A percentile compares a stretch with the other conserved stretches of the same genome.
These are phyloP conservation scores for Cubamyces lactineus DNA, from an alignment of 768 basidiomycete genomes.

Conservation along the genomic window DNA sequence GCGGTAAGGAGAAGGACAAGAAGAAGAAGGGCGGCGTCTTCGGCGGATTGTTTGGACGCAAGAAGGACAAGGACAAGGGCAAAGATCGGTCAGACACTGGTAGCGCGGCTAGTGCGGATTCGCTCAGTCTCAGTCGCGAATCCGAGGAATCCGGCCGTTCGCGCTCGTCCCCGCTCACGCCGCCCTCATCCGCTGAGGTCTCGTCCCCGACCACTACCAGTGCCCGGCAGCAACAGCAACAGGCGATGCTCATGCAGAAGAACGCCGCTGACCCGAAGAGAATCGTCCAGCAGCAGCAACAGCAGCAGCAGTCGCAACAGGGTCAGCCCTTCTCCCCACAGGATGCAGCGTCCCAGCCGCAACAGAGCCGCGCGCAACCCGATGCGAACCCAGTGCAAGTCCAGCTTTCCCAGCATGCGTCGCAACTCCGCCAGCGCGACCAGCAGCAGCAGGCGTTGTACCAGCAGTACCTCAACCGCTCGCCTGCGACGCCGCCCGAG, in stretches of 20 bases:
- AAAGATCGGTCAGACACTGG: slow-evolving; percentile 58
- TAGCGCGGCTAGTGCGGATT: slow-evolving; percentile 53
- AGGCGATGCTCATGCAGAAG: slow-evolving; percentile 52
- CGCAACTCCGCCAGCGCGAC: slow-evolving; percentile 81
- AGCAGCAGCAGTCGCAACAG: slow-evolving; percentile 29
- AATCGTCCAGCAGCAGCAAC: slow-evolving; percentile 18
- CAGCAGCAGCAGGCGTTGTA: slow-evolving; percentile 88
- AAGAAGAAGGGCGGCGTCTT: slow-evolving; percentile 79
- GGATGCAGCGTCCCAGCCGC: neutral
- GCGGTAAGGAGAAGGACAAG: slow-evolving; percentile 47
- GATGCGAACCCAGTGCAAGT: slow-evolving; percentile 36
- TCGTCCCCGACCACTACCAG: slow-evolving; percentile 55
- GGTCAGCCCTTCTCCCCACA: slow-evolving; percentile 9
- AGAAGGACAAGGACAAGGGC: slow-evolving; percentile 71
- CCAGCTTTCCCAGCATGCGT: slow-evolving; percentile 61
- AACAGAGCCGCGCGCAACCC: slow-evolving; percentile 26
- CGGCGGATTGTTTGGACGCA: slow-evolving; percentile 71
- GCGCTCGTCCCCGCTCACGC: slow-evolving; percentile 29
- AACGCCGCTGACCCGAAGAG: slow-evolving; percentile 23
- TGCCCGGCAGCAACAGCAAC: slow-evolving; percentile 65
- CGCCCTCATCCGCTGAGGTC: slow-evolving; percentile 28
- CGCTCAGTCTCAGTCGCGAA: slow-evolving; percentile 36
- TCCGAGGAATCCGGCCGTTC: slow-evolving; percentile 72
- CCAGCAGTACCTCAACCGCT: slow-evolving; percentile 87
- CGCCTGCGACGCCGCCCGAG: slow-evolving; percentile 79